Base-by-base conservation (phyloP, 1,284 basidiomycete species). In the Cryptococcus sp. region DNA sequence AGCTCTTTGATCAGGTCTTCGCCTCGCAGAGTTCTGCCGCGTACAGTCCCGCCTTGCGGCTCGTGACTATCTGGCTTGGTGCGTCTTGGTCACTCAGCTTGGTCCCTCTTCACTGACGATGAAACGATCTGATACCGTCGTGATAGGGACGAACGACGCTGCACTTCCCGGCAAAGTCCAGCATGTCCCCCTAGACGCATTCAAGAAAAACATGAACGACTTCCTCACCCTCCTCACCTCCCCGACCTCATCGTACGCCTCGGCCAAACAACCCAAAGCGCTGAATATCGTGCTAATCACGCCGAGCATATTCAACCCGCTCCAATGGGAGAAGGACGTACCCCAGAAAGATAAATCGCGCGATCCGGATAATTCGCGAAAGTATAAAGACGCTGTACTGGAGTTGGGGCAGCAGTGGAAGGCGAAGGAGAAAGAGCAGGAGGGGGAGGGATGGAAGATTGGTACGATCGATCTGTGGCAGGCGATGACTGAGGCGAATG, bases 381-480 rank as follows among this genome's bases (percentile, higher is more conserved):
- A 69, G 53, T 93, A 91, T 72, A 88, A 87, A 15, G 82, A 87
- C 50, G 88, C 85, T 7, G 88, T 88, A 40, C 81, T 81, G 59
- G 80, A 83, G 38, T 82, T 90, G 0, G 90, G 82, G 0, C 55
- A 64, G 50, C 81, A 82, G 61, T 81, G 83, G 65, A 75, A 78
- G 6, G 53, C 45, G 40, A 62, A 61, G 39, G 31, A 35, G 13
- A 58, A 57, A 35, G 42, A 48, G 49, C 66, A 65, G 48, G 80
- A 81, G 60, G 80, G 83, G 61, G 73, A 77, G 2, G 48, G 54
- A 17, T 64, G 66, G 63, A 56, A 59, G 31, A 81, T 92, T 0
- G 83, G 84, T 3, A 81, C 87, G 10, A 82, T 87, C 0, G 89
- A 93, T 76, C 80, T 86, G 15, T 92, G 87, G 86, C 83, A 81